These are phyloP conservation scores for Physcia stellaris DNA, from an alignment of 495 filamentous ascomycete species.

Conservation along the genomic window DNA sequence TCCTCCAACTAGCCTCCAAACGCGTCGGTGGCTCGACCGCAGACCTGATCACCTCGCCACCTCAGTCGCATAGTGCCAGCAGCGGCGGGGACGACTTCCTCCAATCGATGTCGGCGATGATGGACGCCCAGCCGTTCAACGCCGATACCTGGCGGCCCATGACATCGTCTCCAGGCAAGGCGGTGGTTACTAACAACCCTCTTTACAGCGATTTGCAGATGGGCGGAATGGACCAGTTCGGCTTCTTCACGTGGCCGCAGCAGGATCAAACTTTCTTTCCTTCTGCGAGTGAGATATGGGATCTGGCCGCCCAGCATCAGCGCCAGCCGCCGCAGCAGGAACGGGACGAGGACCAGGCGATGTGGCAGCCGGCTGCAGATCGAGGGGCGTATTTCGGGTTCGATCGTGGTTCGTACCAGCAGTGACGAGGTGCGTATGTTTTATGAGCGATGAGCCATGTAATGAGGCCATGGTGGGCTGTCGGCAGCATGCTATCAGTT, in stretches of 20 bases:
- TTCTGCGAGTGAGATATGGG: conserved; percentile 17
- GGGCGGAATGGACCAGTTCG: not conserved
- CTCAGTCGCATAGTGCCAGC: not conserved
- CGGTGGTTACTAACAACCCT: not conserved
- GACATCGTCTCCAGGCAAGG: not conserved
- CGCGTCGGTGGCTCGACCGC: conserved; percentile 9
- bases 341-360: too few species aligned
- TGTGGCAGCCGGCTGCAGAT: too few species aligned
- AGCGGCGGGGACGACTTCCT: not conserved
- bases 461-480: too few species aligned
- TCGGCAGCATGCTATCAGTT: too few species aligned
- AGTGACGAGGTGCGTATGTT: too few species aligned
- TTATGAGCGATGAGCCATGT: too few species aligned
- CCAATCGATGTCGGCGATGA: not conserved
- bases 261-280: not conserved
- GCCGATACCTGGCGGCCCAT: not conserved
- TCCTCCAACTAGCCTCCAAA: conserved; percentile 8
- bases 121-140: not conserved
- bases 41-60: conserved; percentile 3
- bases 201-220: not conserved
- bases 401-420: too few species aligned
- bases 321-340: too few species aligned
- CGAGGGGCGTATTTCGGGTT: too few species aligned
- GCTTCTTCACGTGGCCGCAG: not conserved
- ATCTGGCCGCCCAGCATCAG: conserved; percentile 19